These are phyloP conservation scores for Barnettozyma salicaria DNA, from an alignment of 805 yeast species.

Conservation along the genomic window DNA sequence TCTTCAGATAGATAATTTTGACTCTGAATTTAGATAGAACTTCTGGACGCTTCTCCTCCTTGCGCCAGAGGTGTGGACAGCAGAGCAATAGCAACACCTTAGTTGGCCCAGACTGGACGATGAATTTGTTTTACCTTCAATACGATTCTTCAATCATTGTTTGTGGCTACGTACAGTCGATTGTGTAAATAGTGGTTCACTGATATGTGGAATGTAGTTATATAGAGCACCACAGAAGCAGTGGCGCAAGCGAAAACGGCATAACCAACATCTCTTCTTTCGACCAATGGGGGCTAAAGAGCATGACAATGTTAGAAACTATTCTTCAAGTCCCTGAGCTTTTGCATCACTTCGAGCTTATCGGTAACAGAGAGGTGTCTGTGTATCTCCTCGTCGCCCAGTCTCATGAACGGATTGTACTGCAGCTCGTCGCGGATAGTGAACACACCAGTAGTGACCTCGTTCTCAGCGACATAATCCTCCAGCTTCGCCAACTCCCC, in stretches of 20 bases:
- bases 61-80: slow-evolving; percentile 43
- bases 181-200: background rate
- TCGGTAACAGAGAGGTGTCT: slow-evolving; percentile 49
- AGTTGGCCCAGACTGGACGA: slow-evolving; percentile 4
- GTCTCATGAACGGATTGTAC: slow-evolving; percentile 87
- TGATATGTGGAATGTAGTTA: no score
- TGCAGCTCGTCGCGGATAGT: slow-evolving; percentile 77
- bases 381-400: slow-evolving; percentile 57
- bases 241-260: no score
- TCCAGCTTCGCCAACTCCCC: slow-evolving; percentile 49
- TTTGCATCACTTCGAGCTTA: slow-evolving; percentile 57
- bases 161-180: no score
- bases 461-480: slow-evolving; percentile 45
- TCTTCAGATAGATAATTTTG: slow-evolving; percentile 27
- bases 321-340: slow-evolving; percentile 74
- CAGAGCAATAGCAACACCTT: slow-evolving; percentile 36
- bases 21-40: slow-evolving; percentile 39
- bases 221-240: no score
- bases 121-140: background rate
- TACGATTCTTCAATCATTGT: slow-evolving; percentile 1
- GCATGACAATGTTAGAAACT: slow-evolving; percentile 12
- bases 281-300: background rate
- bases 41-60: slow-evolving; percentile 27
- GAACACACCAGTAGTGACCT: slow-evolving; percentile 77
- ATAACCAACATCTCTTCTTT: background rate